Base-by-base conservation (phyloP, 129 eudicot species). In the Chrysanthemum lavandulifolium region DNA sequence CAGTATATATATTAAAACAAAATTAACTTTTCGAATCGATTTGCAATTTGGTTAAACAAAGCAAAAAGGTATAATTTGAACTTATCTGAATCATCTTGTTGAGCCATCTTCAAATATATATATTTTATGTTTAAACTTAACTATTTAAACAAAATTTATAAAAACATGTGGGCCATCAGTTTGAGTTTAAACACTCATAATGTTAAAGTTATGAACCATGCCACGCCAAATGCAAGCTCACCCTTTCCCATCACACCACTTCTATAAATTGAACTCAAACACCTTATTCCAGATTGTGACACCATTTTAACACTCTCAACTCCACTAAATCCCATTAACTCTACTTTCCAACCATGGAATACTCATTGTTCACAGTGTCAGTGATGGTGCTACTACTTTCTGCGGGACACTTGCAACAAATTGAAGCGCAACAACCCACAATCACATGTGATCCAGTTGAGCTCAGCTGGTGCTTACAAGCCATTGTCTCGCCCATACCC, bases 401-500 rank as follows among this genome's bases (percentile, higher is more conserved):
- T 2, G 23, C 68, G 2, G 53, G 64, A 48, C 53, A 54, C 55
- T 15, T 74, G 18, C 58, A 59, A 23, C 58, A 6, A 19, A 58
- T 56, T 2, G 62, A 54, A 52, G 78, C 69, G 8, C 50, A 61
- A 29, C 43, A 36, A 36, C 43, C 43, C 43, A 36, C 43, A 36
- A 14, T 15, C 25, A 21, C 47, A 10, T 76, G 80, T 36, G 80
- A 76, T 29, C 73, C 73, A 0, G 67, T 49, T 16, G 67, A 76
- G 49, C 10, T 76, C 66, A 76, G 65, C n/a, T 59, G 73, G 60
- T 76, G 80, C 52, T 14, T 67, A n/a, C 67, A 76, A 48, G 50
- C 80, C 14, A 55, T 67, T 13, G 60, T 60, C 4, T 43, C 80
- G 0, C 31, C 18, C 11, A 45, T 56, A 36, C 68, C 73, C 73